Evolutionary conservation across 2,329 filamentous ascomycete genomes (phyloP).

Genomic region (Parascedosporium putredinis): DNA sequence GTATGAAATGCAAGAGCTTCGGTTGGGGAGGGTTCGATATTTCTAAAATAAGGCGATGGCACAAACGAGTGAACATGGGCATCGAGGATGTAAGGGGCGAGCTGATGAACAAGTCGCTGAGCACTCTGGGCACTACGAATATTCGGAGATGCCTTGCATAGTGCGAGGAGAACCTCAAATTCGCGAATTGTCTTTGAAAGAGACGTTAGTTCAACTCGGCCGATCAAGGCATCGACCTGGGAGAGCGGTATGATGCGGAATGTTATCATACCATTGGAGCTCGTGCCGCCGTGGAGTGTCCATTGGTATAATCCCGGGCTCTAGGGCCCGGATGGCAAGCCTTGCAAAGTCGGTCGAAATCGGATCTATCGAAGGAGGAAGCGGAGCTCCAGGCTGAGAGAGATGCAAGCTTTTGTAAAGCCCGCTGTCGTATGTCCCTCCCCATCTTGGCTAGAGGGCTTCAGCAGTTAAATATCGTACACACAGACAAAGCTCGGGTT

Average conservation of each 20-base stretch:
- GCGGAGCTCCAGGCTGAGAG: conserved; percentile 46
- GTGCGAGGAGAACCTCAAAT: conserved; percentile 79
- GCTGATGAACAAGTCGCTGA: conserved; percentile 64
- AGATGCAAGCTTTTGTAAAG: conserved; percentile 54
- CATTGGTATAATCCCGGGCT: conserved; percentile 36
- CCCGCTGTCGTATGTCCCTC: conserved; percentile 46
- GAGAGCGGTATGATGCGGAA: not conserved
- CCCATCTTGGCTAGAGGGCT: not conserved
- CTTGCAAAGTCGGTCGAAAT: conserved; percentile 51
- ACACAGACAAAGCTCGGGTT: too few species aligned
- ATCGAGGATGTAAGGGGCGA: conserved; percentile 78
- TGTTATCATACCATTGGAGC: conserved; percentile 48
- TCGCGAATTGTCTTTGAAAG: conserved; percentile 66
- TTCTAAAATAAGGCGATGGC: conserved; percentile 71
- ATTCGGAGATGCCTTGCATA: conserved; percentile 80
- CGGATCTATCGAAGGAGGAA: conserved; percentile 48
- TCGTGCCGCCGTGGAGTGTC: conserved; percentile 29
- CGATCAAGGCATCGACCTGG: too few species aligned
- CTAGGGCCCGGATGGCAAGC: conserved; percentile 40
- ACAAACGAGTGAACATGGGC: conserved; percentile 69
- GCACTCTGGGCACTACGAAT: conserved; percentile 63
- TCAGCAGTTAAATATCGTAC: too few species aligned
- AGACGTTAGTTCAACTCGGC: too few species aligned
- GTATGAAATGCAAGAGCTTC: conserved; percentile 73
- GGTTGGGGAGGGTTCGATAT: conserved; percentile 78